Percentiles rank a stretch among this genome's conserved stretches.
phyloP scores from a whole-genome alignment of 2,329 filamentous ascomycete genomes.

The Juglanconis oblonga region DNA sequence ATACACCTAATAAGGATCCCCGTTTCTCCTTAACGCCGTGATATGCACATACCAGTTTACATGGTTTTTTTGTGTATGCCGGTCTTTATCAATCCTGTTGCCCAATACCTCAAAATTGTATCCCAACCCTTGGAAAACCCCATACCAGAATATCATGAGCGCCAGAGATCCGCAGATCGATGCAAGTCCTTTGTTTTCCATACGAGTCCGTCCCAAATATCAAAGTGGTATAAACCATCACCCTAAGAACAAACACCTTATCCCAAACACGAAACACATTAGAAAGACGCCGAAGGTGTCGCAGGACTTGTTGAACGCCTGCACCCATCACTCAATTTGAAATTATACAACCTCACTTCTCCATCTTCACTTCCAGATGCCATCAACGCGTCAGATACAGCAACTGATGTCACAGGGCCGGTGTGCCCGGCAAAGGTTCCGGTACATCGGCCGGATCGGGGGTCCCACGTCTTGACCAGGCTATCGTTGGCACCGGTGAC shows the following conservation, averaged over 20 bases:
- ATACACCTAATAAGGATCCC: neutral
- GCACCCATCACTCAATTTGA: conserved; percentile 40
- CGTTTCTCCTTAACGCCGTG: neutral
- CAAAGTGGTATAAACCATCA: conserved; percentile 13
- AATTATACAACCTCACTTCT: conserved; percentile 82
- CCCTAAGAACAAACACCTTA: neutral
- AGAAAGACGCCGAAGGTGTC: neutral
- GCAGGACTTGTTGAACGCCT: conserved; percentile 16
- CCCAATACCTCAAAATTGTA: neutral
- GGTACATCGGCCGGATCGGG: conserved; percentile 85
- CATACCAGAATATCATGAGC: neutral
- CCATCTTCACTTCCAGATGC: conserved; percentile 92
- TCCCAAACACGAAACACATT: neutral
- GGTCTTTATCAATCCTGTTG: neutral
- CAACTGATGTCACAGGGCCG: conserved; percentile 90
- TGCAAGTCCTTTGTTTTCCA: neutral
- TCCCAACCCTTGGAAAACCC: neutral
- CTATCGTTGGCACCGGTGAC: conserved; percentile 90
- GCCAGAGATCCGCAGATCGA: conserved; percentile 7
- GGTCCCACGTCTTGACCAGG: conserved; percentile 95
- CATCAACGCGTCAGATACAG: conserved; percentile 83
- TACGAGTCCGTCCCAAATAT: neutral
- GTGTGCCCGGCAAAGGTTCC: conserved; percentile 87
- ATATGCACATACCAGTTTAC: neutral
- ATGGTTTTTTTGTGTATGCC: neutral